Evolutionary conservation across 768 basidiomycete species (phyloP).

Genomic region (Hygrocybe punicea): DNA sequence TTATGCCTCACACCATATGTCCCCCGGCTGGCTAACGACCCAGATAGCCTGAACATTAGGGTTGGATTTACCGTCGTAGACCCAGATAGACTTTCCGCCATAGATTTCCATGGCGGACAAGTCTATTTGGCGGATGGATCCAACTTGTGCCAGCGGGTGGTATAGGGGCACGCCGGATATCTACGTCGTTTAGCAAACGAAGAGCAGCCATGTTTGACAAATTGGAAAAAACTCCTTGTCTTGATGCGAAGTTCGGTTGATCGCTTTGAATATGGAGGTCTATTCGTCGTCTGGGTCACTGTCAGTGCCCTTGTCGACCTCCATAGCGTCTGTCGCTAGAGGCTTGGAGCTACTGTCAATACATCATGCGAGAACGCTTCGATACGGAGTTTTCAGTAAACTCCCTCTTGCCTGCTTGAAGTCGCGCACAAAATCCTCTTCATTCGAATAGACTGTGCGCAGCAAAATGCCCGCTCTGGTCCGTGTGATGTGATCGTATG

Average conservation of each 20-base stretch:
- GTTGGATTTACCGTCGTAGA: constrained; percentile 69
- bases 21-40: constrained; percentile 56
- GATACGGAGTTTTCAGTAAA: constrained; percentile 35
- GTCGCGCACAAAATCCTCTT: constrained; percentile 48
- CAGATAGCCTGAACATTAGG: constrained; percentile 57
- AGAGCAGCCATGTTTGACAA: constrained; percentile 66
- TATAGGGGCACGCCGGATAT: constrained; percentile 53
- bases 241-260: constrained; percentile 44
- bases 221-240: constrained; percentile 42
- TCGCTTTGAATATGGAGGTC: constrained; percentile 46
- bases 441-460: constrained; percentile 71
- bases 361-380: constrained; percentile 9
- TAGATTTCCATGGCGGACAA: constrained; percentile 66
- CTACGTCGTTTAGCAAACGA: constrained; percentile 69
- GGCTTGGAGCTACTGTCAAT: constrained; percentile 10
- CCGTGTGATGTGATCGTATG: constrained; percentile 47
- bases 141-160: constrained; percentile 46
- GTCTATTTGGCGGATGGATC: constrained; percentile 49
- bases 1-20: constrained; percentile 69
- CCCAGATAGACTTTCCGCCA: constrained; percentile 64
- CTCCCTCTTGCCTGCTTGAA: constrained; percentile 59
- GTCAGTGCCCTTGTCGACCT: constrained; percentile 26
- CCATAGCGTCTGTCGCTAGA: constrained; percentile 18
- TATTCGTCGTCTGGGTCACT: constrained; percentile 24
- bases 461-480: constrained; percentile 56